Evolutionary conservation across 2,329 filamentous ascomycete genomes (phyloP).

Genomic region (Xylariaceae sp.): DNA sequence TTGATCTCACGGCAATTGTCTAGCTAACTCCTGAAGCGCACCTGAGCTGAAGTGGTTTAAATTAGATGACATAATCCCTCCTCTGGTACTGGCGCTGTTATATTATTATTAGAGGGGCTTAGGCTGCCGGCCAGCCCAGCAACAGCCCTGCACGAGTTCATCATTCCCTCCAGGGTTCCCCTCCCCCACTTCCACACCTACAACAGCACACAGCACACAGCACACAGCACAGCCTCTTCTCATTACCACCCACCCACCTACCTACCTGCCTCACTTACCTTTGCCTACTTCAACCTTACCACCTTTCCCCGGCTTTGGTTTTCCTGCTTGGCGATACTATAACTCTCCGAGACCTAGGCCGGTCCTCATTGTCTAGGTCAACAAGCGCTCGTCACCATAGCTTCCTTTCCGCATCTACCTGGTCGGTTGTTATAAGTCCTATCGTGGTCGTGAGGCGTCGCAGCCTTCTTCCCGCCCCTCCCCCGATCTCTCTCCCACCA

Average conservation of each 20-base stretch:
- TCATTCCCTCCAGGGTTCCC: constrained; percentile 13
- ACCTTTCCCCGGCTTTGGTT: constrained; percentile 1
- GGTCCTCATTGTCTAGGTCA: constrained; percentile 1
- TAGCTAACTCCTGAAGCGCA: too few relatives aligned
- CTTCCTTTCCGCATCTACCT: constrained; percentile 4
- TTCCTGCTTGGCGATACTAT: neutral
- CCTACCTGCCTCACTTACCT: constrained; percentile 12
- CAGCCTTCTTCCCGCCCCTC: constrained; percentile 34
- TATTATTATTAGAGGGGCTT: constrained; percentile 3
- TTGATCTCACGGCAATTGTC: too few relatives aligned
- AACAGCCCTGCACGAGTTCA: neutral
- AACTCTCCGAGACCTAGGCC: neutral
- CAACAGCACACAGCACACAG: constrained; percentile 15
- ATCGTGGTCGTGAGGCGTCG: constrained; percentile 35
- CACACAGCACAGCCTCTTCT: constrained; percentile 22
- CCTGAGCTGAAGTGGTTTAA: too few relatives aligned
- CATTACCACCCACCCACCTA: constrained; percentile 16
- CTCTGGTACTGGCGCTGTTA: too few relatives aligned
- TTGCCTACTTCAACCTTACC: constrained; percentile 12
- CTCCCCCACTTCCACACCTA: constrained; percentile 28
- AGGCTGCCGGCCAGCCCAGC: neutral
- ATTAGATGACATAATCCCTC: too few relatives aligned
- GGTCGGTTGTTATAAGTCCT: constrained; percentile 30
- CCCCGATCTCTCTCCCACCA: constrained; percentile 44
- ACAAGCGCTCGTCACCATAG: constrained; percentile 1